Base-by-base conservation (phyloP, 371 early-diverging fungal species). In the Mucor racemosus region DNA sequence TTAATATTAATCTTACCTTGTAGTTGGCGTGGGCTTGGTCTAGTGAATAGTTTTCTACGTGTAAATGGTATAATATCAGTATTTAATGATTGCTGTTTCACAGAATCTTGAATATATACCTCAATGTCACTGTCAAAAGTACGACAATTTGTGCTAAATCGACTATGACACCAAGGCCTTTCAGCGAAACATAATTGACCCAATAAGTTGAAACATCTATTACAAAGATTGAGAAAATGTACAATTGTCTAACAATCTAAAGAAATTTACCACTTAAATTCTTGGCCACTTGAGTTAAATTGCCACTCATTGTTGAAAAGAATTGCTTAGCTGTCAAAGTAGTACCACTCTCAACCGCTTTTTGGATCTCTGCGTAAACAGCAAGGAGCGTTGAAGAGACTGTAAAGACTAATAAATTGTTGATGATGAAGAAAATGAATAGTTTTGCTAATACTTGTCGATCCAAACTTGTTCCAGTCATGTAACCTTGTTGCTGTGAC, bases 1-100 rank as follows among this genome's bases (percentile, higher is more conserved):
- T 53, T 8, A 13, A 10, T 13, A 11, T 21, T 53, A 14, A 3
- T 42, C 54, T 81, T 82, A 68, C 79, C 78, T 69, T 76, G 71
- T 40, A 90, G 76, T 71, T 93, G 88, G 36, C 95, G 88, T 3
- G 95, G 94, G 42, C 93, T 93, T n/a, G 82, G 77, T 21, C 76
- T 67, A 48, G 86, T 80, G 11, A 89, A 84, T 58, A 81, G 73
- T 56, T 91, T 87, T 70, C 83, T 62, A 4, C 8, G 7, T 4
- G 36, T 35, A 36, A 36, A 34, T 13, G 21, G 1, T 9, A 55
- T 9, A 4, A 4, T 31, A 11, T 53, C 31, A 53, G 21, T 21
- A 10, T 8, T 26, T 26, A 3, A 13, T 53, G 8, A 8, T 26
- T 7, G 0, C 13, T 21, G 3, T 13, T 21, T 3, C 53, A 31